Evolutionary conservation across 2,329 filamentous ascomycete genomes (phyloP).

Genomic region (Sphaerulina vaccinii): DNA sequence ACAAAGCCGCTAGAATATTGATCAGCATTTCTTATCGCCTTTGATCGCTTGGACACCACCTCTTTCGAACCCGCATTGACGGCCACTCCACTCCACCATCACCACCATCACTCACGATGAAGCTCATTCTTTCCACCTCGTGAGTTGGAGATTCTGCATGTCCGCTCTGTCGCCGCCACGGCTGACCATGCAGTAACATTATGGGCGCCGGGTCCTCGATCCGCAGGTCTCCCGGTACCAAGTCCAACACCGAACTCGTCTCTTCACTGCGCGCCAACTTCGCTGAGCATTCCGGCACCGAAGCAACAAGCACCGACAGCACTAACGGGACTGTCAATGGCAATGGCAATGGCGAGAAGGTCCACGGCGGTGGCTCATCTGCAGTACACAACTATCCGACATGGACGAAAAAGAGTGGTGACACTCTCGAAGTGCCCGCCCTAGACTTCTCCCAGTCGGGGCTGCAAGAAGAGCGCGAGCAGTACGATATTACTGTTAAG

Average conservation of each 20-base stretch:
- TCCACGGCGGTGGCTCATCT: constrained; percentile 19
- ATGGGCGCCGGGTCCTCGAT: constrained; percentile 82
- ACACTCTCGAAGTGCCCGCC: constrained; percentile 59
- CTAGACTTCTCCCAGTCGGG: constrained; percentile 70
- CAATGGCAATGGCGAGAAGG: not conserved
- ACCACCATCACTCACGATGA: constrained; percentile 53
- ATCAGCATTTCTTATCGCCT: not conserved
- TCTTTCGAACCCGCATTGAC: not conserved
- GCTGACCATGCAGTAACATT: constrained; percentile 63
- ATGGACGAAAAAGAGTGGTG: constrained; percentile 72
- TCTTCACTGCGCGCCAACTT: constrained; percentile 86
- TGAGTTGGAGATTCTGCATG: constrained; percentile 50
- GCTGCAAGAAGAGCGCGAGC: constrained; percentile 73
- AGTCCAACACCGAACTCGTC: constrained; percentile 90
- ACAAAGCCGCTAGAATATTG: not conserved
- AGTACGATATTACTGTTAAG: constrained; percentile 95
- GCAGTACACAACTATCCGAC: constrained; percentile 42
- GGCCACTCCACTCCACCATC: not conserved
- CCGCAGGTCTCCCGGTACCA: constrained; percentile 71
- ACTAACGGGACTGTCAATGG: not conserved
- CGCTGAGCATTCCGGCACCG: constrained; percentile 30
- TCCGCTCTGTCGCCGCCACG: constrained; percentile 7
- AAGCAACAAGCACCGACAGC: not conserved
- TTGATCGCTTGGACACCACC: not conserved
- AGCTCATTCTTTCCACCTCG: constrained; percentile 83